These are phyloP conservation scores for Exobasidium rhododendri DNA, from an alignment of 1,284 basidiomycete species.

Conservation along the genomic window DNA sequence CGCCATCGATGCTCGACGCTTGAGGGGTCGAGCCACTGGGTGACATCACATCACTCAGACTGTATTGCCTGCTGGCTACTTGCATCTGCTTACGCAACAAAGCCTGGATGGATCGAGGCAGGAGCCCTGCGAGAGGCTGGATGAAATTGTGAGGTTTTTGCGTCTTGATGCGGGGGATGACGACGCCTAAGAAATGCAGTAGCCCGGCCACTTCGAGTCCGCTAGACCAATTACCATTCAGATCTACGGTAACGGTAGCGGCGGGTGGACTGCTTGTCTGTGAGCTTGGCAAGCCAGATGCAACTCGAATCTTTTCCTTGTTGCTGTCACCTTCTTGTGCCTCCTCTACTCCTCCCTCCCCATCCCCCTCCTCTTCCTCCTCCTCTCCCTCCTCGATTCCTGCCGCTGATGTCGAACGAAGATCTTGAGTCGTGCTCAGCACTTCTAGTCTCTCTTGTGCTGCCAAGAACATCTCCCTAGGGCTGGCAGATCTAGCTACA, in stretches of 20 bases:
- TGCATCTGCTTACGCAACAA: background rate
- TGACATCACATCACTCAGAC: background rate
- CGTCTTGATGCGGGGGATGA: slow-evolving; percentile 40
- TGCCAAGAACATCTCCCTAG: slow-evolving; percentile 44
- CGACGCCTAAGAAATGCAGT: slow-evolving; percentile 7
- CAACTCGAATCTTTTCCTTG: background rate
- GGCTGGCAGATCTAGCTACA: slow-evolving; percentile 27
- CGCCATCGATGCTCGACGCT: background rate
- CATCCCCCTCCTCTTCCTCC: no score
- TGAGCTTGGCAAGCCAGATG: background rate
- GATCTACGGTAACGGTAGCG: background rate
- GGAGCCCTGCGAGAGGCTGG: slow-evolving; percentile 25
- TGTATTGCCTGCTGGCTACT: background rate
- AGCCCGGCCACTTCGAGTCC: slow-evolving; percentile 17
- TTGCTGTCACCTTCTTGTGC: background rate
- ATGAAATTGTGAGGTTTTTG: slow-evolving; percentile 38
- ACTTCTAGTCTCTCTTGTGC: slow-evolving; percentile 36
- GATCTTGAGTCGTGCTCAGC: slow-evolving; percentile 5
- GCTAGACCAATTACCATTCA: slow-evolving; percentile 8
- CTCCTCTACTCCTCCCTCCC: background rate
- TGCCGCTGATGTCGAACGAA: background rate
- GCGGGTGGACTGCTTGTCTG: background rate
- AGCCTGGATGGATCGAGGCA: slow-evolving; percentile 20
- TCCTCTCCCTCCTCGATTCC: slow-evolving; percentile 8
- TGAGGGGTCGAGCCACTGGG: background rate